Conservation (phyloP, 805 yeast species). For the Candida koratica region DNA sequence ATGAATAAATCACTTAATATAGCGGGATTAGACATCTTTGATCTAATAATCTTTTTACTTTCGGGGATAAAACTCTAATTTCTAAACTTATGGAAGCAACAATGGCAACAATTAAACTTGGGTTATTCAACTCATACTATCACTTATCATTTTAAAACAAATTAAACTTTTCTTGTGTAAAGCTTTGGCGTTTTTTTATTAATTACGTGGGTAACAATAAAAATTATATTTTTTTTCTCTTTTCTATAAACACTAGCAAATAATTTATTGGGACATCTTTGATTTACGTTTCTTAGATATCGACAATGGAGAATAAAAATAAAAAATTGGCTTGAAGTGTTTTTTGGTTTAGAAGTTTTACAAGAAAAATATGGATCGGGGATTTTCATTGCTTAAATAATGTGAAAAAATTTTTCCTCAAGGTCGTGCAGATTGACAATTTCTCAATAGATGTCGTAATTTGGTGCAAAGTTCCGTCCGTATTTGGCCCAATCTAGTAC, state of each 20-base stretch:
- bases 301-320: slow-evolving; percentile 3
- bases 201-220: slow-evolving; percentile 10
- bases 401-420: slow-evolving; percentile 6
- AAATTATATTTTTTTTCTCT: slow-evolving; percentile 4
- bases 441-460: too few species aligned
- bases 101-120: slow-evolving; percentile 6
- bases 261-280: slow-evolving; percentile 8
- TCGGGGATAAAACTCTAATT: slow-evolving; percentile 1
- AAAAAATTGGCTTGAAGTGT: slow-evolving; percentile 4
- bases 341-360: slow-evolving; percentile 5
- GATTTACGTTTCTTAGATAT: slow-evolving; percentile 4
- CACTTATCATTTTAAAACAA: slow-evolving; percentile 11
- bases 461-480: too few species aligned
- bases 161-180: slow-evolving; percentile 3
- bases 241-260: slow-evolving; percentile 4
- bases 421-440: slow-evolving; percentile 1
- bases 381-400: slow-evolving; percentile 5
- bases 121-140: slow-evolving; percentile 7
- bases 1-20: slow-evolving; percentile 17
- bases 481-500: too few species aligned
- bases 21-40: slow-evolving; percentile 15
- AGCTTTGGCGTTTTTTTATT: slow-evolving; percentile 3
- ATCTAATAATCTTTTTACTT: background rate
- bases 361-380: slow-evolving; percentile 1
- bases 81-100: slow-evolving; percentile 6